phyloP scores from a whole-genome alignment of 495 filamentous ascomycete species.

The Daldinia concentrica region DNA sequence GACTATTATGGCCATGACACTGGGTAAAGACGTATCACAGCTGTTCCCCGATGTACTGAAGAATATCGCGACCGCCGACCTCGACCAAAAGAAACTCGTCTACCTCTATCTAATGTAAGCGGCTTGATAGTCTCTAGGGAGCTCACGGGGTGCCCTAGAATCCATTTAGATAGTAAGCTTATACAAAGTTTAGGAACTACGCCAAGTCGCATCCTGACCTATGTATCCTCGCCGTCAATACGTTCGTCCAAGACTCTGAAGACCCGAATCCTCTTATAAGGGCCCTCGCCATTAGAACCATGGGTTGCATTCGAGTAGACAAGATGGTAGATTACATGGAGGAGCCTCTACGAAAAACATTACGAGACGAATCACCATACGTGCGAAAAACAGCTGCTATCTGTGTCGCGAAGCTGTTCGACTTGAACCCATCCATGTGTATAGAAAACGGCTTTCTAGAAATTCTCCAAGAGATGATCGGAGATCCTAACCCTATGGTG shows the following conservation, averaged over 20 bases:
- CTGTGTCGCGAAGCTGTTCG: constrained; percentile 97
- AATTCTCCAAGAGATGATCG: constrained; percentile 94
- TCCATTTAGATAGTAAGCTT: constrained; percentile 23
- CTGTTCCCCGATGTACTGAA: constrained; percentile 98
- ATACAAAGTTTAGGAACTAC: constrained; percentile 79
- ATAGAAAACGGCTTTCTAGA: constrained; percentile 97
- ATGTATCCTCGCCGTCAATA: constrained; percentile 99
- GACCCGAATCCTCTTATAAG: constrained; percentile 97
- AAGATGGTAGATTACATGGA: constrained; percentile 99
- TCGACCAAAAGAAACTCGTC: constrained; percentile 99
- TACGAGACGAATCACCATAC: constrained; percentile 97
- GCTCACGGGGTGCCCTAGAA: not conserved
- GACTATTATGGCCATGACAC: constrained; percentile 99
- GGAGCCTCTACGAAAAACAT: constrained; percentile 93
- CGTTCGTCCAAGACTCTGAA: constrained; percentile 98
- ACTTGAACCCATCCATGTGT: constrained; percentile 89
- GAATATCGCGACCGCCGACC: constrained; percentile 93
- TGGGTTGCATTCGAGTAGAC: constrained; percentile 98
- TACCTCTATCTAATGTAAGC: constrained; percentile 97
- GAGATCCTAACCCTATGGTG: constrained; percentile 98
- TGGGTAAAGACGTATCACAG: constrained; percentile 97
- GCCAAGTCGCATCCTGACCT: constrained; percentile 99
- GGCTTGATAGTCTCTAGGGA: not conserved
- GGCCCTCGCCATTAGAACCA: constrained; percentile 96
- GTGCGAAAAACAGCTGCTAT: constrained; percentile 98